Conservation (phyloP, 495 filamentous ascomycete genomes). For the Penicillium dipodomyicola region DNA sequence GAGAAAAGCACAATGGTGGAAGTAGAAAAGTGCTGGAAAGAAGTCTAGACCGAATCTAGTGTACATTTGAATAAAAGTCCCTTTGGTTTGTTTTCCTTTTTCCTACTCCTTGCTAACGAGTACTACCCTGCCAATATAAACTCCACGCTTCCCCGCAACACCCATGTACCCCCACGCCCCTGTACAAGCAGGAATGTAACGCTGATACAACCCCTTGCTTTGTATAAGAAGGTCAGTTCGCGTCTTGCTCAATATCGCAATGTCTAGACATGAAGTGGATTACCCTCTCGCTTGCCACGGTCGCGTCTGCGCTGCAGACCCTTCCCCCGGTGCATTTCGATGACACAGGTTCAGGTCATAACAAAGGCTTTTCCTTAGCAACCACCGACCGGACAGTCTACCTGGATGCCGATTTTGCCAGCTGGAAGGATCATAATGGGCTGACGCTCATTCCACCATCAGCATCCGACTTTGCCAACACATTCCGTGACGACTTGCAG, state of each 20-base stretch:
- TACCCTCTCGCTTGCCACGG: conserved; percentile 5
- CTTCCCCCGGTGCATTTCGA: conserved; percentile 17
- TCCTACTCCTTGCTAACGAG: no score
- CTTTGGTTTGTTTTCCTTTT: no score
- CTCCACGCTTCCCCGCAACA: no score
- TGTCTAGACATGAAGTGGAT: conserved; percentile 18
- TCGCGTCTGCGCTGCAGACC: conserved; percentile 22
- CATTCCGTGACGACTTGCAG: conserved; percentile 45
- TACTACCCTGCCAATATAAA: no score
- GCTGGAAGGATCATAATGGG: conserved; percentile 33
- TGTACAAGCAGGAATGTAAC: conserved; percentile 14
- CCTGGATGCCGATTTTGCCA: conserved; percentile 21
- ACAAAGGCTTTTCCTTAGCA: conserved; percentile 17
- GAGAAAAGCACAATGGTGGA: not conserved
- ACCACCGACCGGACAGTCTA: conserved; percentile 23
- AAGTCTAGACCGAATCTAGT: not conserved
- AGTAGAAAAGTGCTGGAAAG: conserved; percentile 2
- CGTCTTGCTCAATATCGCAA: not conserved
- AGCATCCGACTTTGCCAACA: conserved; percentile 46
- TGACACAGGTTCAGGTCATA: not conserved
- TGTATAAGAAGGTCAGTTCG: conserved; percentile 3
- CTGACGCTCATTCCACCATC: conserved; percentile 55
- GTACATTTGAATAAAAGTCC: not conserved
- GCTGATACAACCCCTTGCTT: conserved; percentile 4
- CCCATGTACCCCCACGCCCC: not conserved